phyloP scores from a whole-genome alignment of 2,329 filamentous ascomycete genomes.

The Cordyceps farinosa region DNA sequence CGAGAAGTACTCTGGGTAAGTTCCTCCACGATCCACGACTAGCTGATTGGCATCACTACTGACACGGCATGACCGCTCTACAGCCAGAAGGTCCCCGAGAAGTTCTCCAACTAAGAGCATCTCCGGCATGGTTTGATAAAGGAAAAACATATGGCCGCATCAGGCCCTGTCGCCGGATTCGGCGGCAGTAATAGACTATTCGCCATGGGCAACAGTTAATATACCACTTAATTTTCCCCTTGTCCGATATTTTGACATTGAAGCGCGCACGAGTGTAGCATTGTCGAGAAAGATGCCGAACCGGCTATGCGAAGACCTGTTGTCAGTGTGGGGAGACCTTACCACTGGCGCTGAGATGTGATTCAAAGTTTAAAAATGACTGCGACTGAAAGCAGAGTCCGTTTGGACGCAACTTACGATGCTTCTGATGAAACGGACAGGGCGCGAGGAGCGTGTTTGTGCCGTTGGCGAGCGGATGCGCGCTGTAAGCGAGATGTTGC shows the following conservation, averaged over 20 bases:
- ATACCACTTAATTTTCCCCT: slow-evolving; percentile 9
- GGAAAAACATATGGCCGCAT: neutral
- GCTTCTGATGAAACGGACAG: too few relatives aligned
- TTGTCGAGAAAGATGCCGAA: too few relatives aligned
- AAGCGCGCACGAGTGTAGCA: neutral
- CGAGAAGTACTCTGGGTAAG: slow-evolving; percentile 38
- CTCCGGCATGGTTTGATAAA: neutral
- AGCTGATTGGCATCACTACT: neutral
- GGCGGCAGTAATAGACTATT: neutral
- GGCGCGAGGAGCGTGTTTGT: too few relatives aligned
- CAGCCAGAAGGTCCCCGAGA: slow-evolving; percentile 30
- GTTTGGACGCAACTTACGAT: too few relatives aligned
- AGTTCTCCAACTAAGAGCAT: slow-evolving; percentile 34
- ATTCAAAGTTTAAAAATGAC: too few relatives aligned
- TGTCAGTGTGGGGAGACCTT: too few relatives aligned
- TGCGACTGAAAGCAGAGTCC: too few relatives aligned
- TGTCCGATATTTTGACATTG: neutral
- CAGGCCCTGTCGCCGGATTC: neutral
- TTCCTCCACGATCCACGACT: neutral
- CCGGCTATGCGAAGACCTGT: too few relatives aligned
- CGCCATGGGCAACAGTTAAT: neutral
- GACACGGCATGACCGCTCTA: slow-evolving; percentile 1
- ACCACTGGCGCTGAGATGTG: too few relatives aligned
- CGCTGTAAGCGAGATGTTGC: too few relatives aligned
- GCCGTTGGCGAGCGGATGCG: too few relatives aligned